Evolutionary conservation across 805 yeast species (phyloP).

Genomic region (Metschnikowia aberdeeniae): DNA sequence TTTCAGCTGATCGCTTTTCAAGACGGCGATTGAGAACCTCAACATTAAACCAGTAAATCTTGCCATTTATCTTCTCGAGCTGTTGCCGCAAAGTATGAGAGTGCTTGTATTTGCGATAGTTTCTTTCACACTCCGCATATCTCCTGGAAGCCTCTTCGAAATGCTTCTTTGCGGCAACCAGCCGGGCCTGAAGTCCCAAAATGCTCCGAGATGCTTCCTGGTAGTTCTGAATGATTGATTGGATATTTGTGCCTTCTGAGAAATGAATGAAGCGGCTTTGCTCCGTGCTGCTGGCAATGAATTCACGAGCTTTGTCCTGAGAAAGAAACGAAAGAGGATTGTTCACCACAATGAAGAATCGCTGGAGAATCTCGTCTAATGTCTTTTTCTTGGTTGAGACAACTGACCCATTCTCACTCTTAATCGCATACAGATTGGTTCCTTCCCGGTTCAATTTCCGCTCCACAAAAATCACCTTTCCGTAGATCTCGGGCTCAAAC

Average conservation of each 20-base stretch:
- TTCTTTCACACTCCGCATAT: slow-evolving; percentile 26
- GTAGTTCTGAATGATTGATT: slow-evolving; percentile 58
- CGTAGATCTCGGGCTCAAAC: slow-evolving; percentile 60
- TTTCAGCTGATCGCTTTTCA: slow-evolving; percentile 15
- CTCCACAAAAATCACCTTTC: slow-evolving; percentile 65
- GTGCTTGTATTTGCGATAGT: slow-evolving; percentile 32
- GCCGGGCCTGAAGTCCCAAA: slow-evolving; percentile 25
- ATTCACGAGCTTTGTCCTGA: slow-evolving; percentile 91
- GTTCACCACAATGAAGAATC: slow-evolving; percentile 73
- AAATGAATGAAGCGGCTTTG: slow-evolving; percentile 69
- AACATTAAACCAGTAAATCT: slow-evolving; percentile 42
- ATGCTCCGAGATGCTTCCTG: slow-evolving; percentile 27
- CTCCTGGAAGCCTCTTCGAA: slow-evolving; percentile 23
- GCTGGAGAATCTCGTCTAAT: slow-evolving; percentile 62
- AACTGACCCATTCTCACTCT: slow-evolving; percentile 46
- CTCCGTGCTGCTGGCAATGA: slow-evolving; percentile 73
- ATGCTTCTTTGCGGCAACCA: slow-evolving; percentile 23
- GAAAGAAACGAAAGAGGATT: slow-evolving; percentile 91
- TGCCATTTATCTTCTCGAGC: slow-evolving; percentile 35
- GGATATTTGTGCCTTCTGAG: slow-evolving; percentile 74
- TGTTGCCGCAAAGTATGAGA: slow-evolving; percentile 32
- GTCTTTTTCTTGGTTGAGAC: slow-evolving; percentile 61
- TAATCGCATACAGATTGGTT: slow-evolving; percentile 49
- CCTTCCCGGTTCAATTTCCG: slow-evolving; percentile 58
- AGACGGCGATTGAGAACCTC: slow-evolving; percentile 26